Conservation (phyloP, 495 filamentous ascomycete species). For the Podospora tetraspora region DNA sequence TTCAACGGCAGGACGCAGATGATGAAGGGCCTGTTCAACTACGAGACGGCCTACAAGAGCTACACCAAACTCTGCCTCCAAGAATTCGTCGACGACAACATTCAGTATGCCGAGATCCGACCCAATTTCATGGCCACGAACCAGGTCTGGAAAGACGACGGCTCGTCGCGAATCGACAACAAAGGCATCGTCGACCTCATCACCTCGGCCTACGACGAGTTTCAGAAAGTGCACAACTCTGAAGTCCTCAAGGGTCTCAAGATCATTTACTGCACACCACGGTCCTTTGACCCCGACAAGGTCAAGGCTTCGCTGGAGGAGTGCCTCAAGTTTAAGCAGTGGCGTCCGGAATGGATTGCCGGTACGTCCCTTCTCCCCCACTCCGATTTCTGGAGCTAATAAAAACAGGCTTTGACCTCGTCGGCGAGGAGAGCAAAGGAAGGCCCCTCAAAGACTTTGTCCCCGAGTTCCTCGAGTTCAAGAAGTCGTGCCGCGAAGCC, state of each 20-base stretch:
- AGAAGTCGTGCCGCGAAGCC: conserved; percentile 59
- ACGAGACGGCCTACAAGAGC: conserved; percentile 44
- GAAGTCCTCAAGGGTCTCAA: conserved; percentile 41
- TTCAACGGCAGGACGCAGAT: conserved; percentile 53
- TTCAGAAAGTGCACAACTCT: conserved; percentile 32
- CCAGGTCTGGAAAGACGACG: conserved; percentile 45
- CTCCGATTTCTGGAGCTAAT: background rate
- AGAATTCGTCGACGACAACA: conserved; percentile 49
- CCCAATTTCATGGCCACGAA: conserved; percentile 55
- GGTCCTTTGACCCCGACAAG: conserved; percentile 51
- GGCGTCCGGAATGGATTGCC: conserved; percentile 69
- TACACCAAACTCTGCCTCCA: conserved; percentile 45
- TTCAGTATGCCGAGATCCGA: conserved; percentile 54
- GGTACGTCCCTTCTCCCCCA: conserved; percentile 29
- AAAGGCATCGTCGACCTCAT: conserved; percentile 48
- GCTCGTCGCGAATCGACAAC: conserved; percentile 38
- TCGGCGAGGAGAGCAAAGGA: conserved; percentile 76
- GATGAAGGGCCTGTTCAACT: conserved; percentile 58
- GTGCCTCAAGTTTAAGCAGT: conserved; percentile 74
- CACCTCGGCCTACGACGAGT: conserved; percentile 40
- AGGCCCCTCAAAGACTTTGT: conserved; percentile 64
- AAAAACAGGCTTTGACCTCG: conserved; percentile 69
- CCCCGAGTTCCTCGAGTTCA: conserved; percentile 78
- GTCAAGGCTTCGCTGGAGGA: conserved; percentile 65
- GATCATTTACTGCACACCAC: conserved; percentile 49